These are phyloP conservation scores for Limonomyces culmigenus DNA, from an alignment of 1,284 basidiomycete genomes.

Conservation along the genomic window DNA sequence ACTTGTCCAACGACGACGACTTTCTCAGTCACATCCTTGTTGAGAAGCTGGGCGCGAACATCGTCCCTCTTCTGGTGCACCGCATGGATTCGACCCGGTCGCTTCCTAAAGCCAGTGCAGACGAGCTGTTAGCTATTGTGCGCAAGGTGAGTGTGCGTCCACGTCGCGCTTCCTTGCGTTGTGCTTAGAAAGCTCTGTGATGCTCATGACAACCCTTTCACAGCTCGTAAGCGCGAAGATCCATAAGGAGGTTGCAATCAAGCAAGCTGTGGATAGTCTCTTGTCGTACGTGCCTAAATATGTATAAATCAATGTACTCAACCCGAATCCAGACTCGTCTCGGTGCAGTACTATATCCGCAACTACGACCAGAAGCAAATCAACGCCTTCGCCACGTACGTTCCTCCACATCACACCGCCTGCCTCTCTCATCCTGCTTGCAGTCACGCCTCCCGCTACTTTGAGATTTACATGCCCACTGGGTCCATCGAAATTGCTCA, in stretches of 20 bases:
- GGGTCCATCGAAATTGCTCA: constrained; percentile 76
- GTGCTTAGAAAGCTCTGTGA: constrained; percentile 7
- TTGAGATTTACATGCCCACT: constrained; percentile 68
- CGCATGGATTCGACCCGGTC: constrained; percentile 66
- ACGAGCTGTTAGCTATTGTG: constrained; percentile 49
- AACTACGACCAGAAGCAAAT: constrained; percentile 62
- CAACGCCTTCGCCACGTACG: constrained; percentile 77
- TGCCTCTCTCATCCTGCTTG: no score
- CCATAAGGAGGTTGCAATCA: no score
- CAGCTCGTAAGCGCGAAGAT: no score
- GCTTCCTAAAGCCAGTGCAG: constrained; percentile 53
- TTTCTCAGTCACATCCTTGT: constrained; percentile 73
- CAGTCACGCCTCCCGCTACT: constrained; percentile 77
- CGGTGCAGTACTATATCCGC: constrained; percentile 60
- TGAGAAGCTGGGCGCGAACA: constrained; percentile 66
- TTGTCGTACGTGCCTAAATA: no score
- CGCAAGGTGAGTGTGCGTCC: constrained; percentile 53
- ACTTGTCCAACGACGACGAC: constrained; percentile 74
- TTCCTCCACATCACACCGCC: constrained; percentile 14
- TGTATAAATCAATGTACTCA: no score
- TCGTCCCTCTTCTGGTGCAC: constrained; percentile 62
- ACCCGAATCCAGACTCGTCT: constrained; percentile 48
- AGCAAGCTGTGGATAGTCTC: no score
- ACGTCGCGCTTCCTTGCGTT: constrained; percentile 8
- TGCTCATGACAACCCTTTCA: constrained; percentile 11